Base-by-base conservation (phyloP, 2,329 filamentous ascomycete genomes). In the Pseudogymnoascus sp. region DNA sequence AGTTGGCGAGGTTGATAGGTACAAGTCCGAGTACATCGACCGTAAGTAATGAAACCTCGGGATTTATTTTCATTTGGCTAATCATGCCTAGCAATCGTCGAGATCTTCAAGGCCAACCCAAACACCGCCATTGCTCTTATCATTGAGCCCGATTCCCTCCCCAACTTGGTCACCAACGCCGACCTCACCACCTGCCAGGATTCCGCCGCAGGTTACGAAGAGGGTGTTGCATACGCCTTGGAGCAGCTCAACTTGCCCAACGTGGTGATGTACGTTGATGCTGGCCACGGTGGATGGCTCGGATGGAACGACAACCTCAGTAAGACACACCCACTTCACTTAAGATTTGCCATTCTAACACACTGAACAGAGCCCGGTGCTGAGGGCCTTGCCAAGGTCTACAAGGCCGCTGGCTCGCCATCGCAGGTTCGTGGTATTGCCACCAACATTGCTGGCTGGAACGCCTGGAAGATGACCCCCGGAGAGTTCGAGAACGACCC, bases 381-480 rank as follows among this genome's bases (percentile, higher is more conserved):
- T 1, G 64, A 74, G 52, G 70, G 81, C 45, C 80, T 76, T 64
- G 77, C 77, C 3, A 63, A 75, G 36, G 72, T 83, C 42, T 83
- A 80, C 75, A 79, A 76, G 64, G 73, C 78, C 27, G 78, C 81
- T 12, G 77, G 81, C 40, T 77, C 74, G 33, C 81, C 81, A 13
- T 72, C 74, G 15, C 69, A 79, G 33, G 74, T 84, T 60, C 80
- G 82, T 61, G 82, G 82, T 61, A 74, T 84, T 58, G 80, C 77
- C 29, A 84, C 81, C 68, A 84, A 84, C 71, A 80, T 84, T n/a
- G 76, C 81, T 65, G 82, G 82, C 76, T 84, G 82, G 74, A 84
- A 84, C 68, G 70, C 69, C 27, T 74, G 64, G 63, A 64, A 64
- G 29, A 35, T 65, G 55, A 60, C 29, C 45, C 68, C 69, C 52